Evolutionary conservation across 1,139 yeast genomes (phyloP).

Genomic region (Geotrichum phurueaensis): DNA sequence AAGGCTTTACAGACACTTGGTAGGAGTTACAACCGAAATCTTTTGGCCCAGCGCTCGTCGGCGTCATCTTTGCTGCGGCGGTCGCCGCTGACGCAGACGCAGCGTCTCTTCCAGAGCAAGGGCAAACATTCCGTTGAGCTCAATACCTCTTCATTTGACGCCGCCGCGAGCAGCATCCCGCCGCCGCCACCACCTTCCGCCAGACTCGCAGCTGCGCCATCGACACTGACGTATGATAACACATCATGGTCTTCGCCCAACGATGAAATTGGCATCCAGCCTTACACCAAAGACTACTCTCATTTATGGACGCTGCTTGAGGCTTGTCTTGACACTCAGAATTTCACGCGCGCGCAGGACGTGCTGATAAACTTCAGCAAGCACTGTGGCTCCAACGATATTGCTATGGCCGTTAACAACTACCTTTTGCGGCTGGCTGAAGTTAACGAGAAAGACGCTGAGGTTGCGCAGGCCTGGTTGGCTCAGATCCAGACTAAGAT

Average conservation of each 20-base stretch:
- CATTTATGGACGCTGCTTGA: conserved; percentile 75
- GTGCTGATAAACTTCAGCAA: conserved; percentile 55
- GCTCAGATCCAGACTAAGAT: conserved; percentile 25
- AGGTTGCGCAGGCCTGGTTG: conserved; percentile 31
- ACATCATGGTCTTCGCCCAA: conserved; percentile 35
- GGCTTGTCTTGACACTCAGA: conserved; percentile 66
- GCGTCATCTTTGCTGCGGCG: not conserved
- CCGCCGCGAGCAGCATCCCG: not conserved
- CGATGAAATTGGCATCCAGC: conserved; percentile 30
- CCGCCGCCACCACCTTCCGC: conserved; percentile 1
- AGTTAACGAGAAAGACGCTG: conserved; percentile 31
- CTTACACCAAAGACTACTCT: conserved; percentile 44
- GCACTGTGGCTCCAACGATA: conserved; percentile 36
- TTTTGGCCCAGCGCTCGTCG: not conserved
- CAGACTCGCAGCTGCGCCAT: not conserved
- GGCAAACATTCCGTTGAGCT: not conserved
- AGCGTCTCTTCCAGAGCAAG: not conserved
- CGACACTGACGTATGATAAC: conserved; percentile 2
- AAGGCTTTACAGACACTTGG: conserved; percentile 8
- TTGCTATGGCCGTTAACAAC: conserved; percentile 45
- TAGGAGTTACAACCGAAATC: not conserved
- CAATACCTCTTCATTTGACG: not conserved
- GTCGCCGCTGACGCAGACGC: not conserved
- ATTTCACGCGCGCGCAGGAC: conserved; percentile 65
- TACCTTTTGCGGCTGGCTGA: conserved; percentile 44